Evolutionary conservation across 2,329 filamentous ascomycete species (phyloP).

Genomic region (Colletotrichum gloeosporioides): DNA sequence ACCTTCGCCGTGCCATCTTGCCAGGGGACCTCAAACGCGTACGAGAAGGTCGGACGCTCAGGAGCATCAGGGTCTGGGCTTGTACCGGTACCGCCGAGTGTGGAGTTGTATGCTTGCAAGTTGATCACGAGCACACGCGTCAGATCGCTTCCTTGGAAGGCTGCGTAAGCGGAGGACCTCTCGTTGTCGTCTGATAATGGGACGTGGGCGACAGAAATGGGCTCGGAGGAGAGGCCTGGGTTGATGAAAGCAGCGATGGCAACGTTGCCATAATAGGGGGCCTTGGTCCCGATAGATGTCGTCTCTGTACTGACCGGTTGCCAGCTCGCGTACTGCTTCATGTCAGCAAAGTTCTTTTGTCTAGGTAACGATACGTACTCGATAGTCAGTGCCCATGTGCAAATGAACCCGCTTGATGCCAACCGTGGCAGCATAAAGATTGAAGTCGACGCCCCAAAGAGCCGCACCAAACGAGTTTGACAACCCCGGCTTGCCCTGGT

Average conservation of each 20-base stretch:
- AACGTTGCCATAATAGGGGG: slow-evolving; percentile 69
- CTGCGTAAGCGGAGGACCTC: slow-evolving; percentile 59
- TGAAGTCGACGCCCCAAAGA: slow-evolving; percentile 69
- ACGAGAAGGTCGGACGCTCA: slow-evolving; percentile 37
- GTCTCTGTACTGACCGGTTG: slow-evolving; percentile 60
- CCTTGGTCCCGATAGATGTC: slow-evolving; percentile 60
- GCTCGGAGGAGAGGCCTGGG: slow-evolving; percentile 37
- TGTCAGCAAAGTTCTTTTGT: not conserved
- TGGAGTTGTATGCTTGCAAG: slow-evolving; percentile 64
- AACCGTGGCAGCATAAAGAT: slow-evolving; percentile 59
- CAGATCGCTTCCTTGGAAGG: slow-evolving; percentile 51
- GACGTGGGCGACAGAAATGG: slow-evolving; percentile 54
- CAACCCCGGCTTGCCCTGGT: slow-evolving; percentile 64
- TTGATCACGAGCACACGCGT: slow-evolving; percentile 61
- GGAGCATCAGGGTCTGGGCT: slow-evolving; percentile 29
- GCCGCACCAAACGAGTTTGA: slow-evolving; percentile 71
- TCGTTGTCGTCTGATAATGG: slow-evolving; percentile 36
- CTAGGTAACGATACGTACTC: slow-evolving; percentile 32
- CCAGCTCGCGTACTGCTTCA: slow-evolving; percentile 58
- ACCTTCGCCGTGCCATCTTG: slow-evolving; percentile 35
- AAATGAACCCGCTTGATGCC: slow-evolving; percentile 65
- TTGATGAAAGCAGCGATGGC: slow-evolving; percentile 62
- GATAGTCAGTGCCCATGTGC: slow-evolving; percentile 69
- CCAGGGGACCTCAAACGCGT: slow-evolving; percentile 45
- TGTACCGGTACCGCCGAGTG: slow-evolving; percentile 42